Evolutionary conservation across 2,329 filamentous ascomycete genomes (phyloP), one percentile per base, ranked within the genome.

Genomic region (Fusarium haematococcum): DNA sequence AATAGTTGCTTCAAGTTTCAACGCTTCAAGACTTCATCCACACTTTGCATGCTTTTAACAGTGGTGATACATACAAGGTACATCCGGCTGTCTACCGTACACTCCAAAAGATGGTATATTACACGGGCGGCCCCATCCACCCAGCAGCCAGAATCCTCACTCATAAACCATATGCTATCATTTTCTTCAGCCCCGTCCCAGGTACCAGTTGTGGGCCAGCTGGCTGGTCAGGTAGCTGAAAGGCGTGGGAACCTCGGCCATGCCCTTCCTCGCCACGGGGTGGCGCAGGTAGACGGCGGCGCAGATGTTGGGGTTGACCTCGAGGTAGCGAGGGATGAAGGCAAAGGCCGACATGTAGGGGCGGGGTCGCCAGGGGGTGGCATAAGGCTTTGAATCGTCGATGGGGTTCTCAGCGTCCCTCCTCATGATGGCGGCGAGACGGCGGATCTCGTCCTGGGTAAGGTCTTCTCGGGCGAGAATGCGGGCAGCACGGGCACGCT

Each of bases 231-330:
- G 85, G 67, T 89, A 86, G 60, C 86, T 84, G 83, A 95, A 98
- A 20, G 96, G 96, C 27, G 94, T 95, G 2, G 96, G 96, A 70
- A 96, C 93, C 83, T 96, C 97, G 5, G 93, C 92, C 75, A 90
- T 79, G 13, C 95, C 95, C 4, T 92, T 92, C 70, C 95, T 89
- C 30, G 95, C 97, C 50, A 98, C 96, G 0, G 97, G 97, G 86
- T 99, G 96, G 67, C 97, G 90, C 71, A 99, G 86, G 83, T 99
- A 99, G 45, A 99, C 95, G 13, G 97, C 97, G 1, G 95, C 93
- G 84, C 97, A 99, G 79, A 98, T 93, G 80, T 95, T 97, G 83
- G 97, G 97, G 87, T 98, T 98, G 78, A 99, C 97, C 85, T 99
- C 97, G 70, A 99, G 90, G 83, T 98, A 99, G 63, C 94, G 88